phyloP scores from a whole-genome alignment of 2,329 filamentous ascomycete species.

The Hyphodiscus sp. region DNA sequence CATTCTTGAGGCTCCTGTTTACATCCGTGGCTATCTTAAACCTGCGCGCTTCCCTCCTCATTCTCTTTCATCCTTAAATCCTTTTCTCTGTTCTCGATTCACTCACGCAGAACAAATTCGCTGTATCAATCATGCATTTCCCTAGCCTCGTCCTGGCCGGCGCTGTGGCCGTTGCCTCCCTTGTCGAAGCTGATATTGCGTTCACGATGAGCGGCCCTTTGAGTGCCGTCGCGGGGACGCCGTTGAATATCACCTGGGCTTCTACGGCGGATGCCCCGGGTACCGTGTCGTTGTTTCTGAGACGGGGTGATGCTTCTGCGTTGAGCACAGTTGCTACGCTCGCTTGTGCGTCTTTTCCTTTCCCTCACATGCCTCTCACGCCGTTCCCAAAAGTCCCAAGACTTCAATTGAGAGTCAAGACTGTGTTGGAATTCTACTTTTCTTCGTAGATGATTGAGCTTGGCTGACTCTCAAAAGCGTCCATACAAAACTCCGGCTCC shows the following conservation, averaged over 20 bases:
- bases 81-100: background rate
- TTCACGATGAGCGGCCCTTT: conserved; percentile 18
- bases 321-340: conserved; percentile 18
- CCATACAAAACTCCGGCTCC: conserved; percentile 17
- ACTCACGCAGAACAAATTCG: background rate
- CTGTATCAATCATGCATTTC: background rate
- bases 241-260: conserved; percentile 26
- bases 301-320: conserved; percentile 13
- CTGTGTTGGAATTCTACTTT: too few species aligned
- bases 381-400: too few species aligned
- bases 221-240: conserved; percentile 15
- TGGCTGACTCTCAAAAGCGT: conserved; percentile 4
- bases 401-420: too few species aligned
- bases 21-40: too few species aligned
- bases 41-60: too few species aligned
- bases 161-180: conserved; percentile 2
- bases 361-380: too few species aligned
- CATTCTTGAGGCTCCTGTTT: too few species aligned
- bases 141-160: background rate
- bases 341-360: conserved; percentile 14
- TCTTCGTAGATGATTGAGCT: background rate
- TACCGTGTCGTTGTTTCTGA: conserved; percentile 17
- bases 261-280: conserved; percentile 14
- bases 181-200: conserved; percentile 16
- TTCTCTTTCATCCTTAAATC: background rate